These are phyloP conservation scores for Symbiodinium natans DNA, from an alignment of 73 alveolate species.

Conservation along the genomic window DNA sequence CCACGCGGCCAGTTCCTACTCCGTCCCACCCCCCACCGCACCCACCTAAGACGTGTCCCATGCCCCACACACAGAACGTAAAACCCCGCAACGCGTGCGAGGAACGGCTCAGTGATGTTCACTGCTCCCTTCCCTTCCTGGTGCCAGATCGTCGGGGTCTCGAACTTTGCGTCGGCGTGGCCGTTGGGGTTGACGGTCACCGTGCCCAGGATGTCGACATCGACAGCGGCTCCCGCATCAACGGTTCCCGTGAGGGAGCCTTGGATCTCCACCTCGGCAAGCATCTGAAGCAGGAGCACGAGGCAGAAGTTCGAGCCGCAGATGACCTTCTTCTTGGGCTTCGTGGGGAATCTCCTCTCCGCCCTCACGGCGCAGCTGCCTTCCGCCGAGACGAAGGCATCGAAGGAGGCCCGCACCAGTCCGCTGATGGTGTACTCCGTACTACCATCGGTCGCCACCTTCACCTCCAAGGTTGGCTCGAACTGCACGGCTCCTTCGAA, in stretches of 20 bases:
- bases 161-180: neutral
- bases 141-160: constrained; percentile 6
- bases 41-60: too few species aligned
- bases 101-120: too few species aligned
- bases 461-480: neutral
- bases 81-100: too few species aligned
- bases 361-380: constrained; percentile 37
- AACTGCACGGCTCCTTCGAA: constrained; percentile 23
- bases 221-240: constrained; percentile 22
- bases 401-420: neutral
- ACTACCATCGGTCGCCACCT: too few species aligned
- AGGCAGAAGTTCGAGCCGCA: constrained; percentile 20
- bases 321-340: constrained; percentile 20
- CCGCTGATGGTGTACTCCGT: neutral
- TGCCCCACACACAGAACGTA: too few species aligned
- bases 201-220: constrained; percentile 13
- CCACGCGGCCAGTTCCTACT: too few species aligned
- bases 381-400: constrained; percentile 21
- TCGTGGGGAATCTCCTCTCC: constrained; percentile 28
- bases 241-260: constrained; percentile 38
- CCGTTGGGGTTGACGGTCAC: neutral
- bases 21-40: too few species aligned
- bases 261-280: constrained; percentile 38
- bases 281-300: constrained; percentile 26
- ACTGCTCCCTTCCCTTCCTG: neutral